Evolutionary conservation across 257 asterid species (phyloP).

Genomic region (Solanum sejunctum): DNA sequence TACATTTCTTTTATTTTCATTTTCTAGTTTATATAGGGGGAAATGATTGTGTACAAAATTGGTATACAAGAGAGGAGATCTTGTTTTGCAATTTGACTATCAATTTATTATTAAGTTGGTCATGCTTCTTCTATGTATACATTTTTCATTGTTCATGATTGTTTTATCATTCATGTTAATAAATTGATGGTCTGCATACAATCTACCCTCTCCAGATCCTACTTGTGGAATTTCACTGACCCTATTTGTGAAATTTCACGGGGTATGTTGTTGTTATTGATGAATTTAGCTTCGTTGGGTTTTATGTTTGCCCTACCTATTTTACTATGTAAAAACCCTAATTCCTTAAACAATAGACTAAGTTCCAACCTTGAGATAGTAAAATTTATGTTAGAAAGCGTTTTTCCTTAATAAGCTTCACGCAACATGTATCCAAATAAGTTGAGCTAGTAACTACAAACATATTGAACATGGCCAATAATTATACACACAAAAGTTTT

Average conservation of each 20-base stretch:
- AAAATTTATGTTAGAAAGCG: not conserved
- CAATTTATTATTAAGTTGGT: not conserved
- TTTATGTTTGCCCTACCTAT: not conserved
- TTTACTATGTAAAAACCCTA: not conserved
- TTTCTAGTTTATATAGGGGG: not conserved
- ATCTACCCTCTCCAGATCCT: no score
- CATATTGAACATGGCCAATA: not conserved
- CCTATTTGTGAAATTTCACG: no score
- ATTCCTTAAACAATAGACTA: not conserved
- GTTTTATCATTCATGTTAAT: not conserved
- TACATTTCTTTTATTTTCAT: not conserved
- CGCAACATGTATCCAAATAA: not conserved
- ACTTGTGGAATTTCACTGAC: no score
- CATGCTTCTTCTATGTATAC: not conserved
- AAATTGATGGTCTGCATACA: no score
- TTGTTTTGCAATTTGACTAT: not conserved
- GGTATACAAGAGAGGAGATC: slow-evolving; percentile 40
- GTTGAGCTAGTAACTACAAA: not conserved
- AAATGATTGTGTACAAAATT: slow-evolving; percentile 10
- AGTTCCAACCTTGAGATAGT: not conserved
- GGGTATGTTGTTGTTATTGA: no score
- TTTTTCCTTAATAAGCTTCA: not conserved
- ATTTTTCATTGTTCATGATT: not conserved
- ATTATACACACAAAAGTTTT: no score
- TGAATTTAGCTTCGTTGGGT: not conserved